These are phyloP conservation scores for Diutina scorzettiae DNA, from an alignment of 1,139 yeast genomes.

Conservation along the genomic window DNA sequence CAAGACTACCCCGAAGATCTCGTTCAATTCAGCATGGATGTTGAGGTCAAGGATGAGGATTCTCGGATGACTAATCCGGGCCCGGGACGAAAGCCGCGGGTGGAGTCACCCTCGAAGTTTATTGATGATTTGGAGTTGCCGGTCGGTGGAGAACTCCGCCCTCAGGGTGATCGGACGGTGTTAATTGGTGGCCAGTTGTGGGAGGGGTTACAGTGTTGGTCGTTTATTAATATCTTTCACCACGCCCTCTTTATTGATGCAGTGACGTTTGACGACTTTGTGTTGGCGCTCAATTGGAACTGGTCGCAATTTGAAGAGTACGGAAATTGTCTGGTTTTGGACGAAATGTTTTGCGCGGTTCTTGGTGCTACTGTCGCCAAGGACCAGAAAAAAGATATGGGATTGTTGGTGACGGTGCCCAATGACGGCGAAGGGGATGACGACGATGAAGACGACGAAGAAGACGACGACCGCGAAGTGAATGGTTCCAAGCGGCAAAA, in stretches of 20 bases:
- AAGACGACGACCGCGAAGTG: not conserved
- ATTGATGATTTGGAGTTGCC: not conserved
- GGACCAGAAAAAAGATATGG: conserved; percentile 9
- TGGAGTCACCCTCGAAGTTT: not conserved
- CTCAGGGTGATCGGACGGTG: not conserved
- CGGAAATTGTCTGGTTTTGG: conserved; percentile 44
- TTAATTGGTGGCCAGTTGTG: not conserved
- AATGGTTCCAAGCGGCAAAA: conserved; percentile 2
- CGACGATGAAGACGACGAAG: not conserved
- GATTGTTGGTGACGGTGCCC: not conserved
- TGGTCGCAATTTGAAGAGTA: conserved; percentile 27
- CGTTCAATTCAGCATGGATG: conserved; percentile 23
- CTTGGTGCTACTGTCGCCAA: conserved; percentile 34
- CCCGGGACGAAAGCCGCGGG: not conserved
- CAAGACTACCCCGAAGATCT: conserved; percentile 45
- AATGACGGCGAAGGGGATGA: not conserved
- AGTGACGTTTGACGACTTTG: conserved; percentile 70
- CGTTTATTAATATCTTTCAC: conserved; percentile 61
- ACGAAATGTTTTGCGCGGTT: conserved; percentile 63
- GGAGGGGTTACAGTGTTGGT: conserved; percentile 59
- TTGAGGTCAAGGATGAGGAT: conserved; percentile 10
- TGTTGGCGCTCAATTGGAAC: conserved; percentile 51
- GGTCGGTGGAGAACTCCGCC: not conserved
- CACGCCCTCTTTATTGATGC: conserved; percentile 53
- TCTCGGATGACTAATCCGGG: not conserved